Evolutionary conservation across 345 rosid genomes (phyloP).

Genomic region (Hypericum androsaemum): DNA sequence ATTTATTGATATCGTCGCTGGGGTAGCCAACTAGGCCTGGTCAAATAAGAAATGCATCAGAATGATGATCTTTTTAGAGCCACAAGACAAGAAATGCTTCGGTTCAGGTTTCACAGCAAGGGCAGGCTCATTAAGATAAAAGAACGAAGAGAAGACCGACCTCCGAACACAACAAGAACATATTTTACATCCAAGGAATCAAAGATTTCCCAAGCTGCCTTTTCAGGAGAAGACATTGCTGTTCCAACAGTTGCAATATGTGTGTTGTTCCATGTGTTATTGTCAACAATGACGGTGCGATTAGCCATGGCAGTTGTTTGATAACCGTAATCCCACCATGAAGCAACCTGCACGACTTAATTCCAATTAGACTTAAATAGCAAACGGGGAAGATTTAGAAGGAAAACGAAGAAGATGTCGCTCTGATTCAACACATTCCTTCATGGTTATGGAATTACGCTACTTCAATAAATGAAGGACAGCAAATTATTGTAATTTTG

Average conservation of each 20-base stretch:
- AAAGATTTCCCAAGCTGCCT: slow-evolving; percentile 97
- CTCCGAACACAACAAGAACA: slow-evolving; percentile 97
- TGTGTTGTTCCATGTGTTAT: slow-evolving; percentile 98
- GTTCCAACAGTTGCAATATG: slow-evolving; percentile 99
- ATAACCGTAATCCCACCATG: slow-evolving; percentile 99
- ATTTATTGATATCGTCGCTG: slow-evolving; percentile 95
- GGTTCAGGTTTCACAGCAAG: background rate
- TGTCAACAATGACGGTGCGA: slow-evolving; percentile 96
- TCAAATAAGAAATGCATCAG: slow-evolving; percentile 24
- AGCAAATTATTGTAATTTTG: too few species aligned
- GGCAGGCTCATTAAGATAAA: background rate
- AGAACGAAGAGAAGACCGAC: slow-evolving; percentile 31
- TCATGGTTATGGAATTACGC: too few species aligned
- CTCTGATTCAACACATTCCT: too few species aligned
- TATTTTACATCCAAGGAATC: slow-evolving; percentile 96
- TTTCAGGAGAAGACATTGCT: slow-evolving; percentile 99
- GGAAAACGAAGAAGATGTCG: too few species aligned
- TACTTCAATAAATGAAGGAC: too few species aligned
- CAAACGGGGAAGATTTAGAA: too few species aligned
- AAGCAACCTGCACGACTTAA: slow-evolving; percentile 64
- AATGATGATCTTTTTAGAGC: background rate
- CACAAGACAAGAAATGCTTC: background rate
- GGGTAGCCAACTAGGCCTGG: slow-evolving; percentile 97
- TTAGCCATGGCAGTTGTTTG: slow-evolving; percentile 99
- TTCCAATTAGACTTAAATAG: background rate